Evolutionary conservation across 148 eudicot genomes (phyloP).

Genomic region (Polygonum maritimum): DNA sequence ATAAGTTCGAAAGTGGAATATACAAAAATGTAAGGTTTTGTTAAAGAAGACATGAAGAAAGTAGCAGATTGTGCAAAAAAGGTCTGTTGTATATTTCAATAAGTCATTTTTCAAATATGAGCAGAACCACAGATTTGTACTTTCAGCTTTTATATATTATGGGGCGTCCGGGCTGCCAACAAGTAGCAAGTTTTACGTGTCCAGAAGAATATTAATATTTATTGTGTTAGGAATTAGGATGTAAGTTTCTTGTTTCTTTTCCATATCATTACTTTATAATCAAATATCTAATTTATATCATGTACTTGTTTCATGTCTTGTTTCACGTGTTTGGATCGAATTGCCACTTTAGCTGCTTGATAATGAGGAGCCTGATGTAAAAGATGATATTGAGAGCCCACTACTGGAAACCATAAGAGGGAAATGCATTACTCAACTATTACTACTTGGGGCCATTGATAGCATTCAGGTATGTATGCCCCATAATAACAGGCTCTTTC

Average conservation of each 20-base stretch:
- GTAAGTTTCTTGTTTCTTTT: background rate
- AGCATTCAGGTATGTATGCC: slow-evolving; percentile 65
- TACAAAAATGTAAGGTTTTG: background rate
- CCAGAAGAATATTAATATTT: background rate
- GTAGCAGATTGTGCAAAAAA: background rate
- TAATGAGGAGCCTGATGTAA: slow-evolving; percentile 41
- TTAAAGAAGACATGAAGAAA: background rate
- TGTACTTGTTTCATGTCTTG: slow-evolving; percentile 1
- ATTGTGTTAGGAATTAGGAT: background rate
- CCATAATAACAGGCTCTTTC: background rate
- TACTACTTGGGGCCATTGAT: slow-evolving; percentile 83
- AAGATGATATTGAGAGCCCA: slow-evolving; percentile 64
- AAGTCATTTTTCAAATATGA: background rate
- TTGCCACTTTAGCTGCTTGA: slow-evolving; percentile 35
- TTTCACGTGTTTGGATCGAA: slow-evolving; percentile 11
- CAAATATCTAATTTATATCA: background rate
- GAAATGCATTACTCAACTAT: slow-evolving; percentile 83
- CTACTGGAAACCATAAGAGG: slow-evolving; percentile 68
- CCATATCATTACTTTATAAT: background rate
- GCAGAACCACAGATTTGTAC: background rate
- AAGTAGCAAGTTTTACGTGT: background rate
- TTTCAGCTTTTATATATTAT: background rate
- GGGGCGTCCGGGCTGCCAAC: background rate
- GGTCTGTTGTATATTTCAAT: background rate
- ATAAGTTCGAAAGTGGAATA: background rate